Evolutionary conservation across 2,329 filamentous ascomycete species (phyloP).

Genomic region (Truncatella angustata): DNA sequence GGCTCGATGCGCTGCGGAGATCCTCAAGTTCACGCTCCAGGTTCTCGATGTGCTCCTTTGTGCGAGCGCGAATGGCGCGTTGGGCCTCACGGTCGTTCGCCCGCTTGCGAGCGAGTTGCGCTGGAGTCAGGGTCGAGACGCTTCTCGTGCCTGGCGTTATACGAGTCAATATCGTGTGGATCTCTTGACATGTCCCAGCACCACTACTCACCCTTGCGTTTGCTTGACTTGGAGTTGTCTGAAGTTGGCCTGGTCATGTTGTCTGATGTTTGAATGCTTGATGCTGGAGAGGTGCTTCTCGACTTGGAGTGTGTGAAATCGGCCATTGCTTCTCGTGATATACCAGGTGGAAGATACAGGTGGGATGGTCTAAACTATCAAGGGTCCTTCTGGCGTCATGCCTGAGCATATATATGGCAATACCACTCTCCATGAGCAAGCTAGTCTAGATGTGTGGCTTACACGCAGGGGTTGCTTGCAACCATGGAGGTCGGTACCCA

Average conservation of each 20-base stretch:
- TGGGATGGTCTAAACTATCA: conserved; percentile 1
- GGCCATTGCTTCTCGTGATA: conserved; percentile 13
- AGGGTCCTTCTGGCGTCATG: conserved; percentile 9
- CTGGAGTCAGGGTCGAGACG: conserved; percentile 82
- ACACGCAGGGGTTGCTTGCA: conserved; percentile 4
- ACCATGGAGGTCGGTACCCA: neutral
- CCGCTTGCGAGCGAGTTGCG: conserved; percentile 85
- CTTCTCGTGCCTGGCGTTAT: conserved; percentile 60
- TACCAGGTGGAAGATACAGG: conserved; percentile 2
- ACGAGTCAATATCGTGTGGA: conserved; percentile 1
- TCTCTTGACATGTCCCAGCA: neutral
- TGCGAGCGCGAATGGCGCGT: conserved; percentile 80
- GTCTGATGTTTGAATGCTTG: conserved; percentile 8
- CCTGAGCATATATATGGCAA: conserved; percentile 6
- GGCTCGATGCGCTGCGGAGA: conserved; percentile 51
- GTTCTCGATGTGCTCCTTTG: conserved; percentile 79
- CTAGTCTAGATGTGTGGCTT: conserved; percentile 1
- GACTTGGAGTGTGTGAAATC: conserved; percentile 9
- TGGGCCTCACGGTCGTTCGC: conserved; percentile 92
- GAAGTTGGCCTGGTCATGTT: conserved; percentile 22
- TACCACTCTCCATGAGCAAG: neutral
- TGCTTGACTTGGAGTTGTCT: conserved; percentile 14
- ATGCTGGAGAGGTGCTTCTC: conserved; percentile 12
- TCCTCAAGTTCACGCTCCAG: conserved; percentile 75
- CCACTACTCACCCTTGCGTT: conserved; percentile 29